Base-by-base conservation (phyloP, 805 yeast species). In the Lipomyces lipofer region DNA sequence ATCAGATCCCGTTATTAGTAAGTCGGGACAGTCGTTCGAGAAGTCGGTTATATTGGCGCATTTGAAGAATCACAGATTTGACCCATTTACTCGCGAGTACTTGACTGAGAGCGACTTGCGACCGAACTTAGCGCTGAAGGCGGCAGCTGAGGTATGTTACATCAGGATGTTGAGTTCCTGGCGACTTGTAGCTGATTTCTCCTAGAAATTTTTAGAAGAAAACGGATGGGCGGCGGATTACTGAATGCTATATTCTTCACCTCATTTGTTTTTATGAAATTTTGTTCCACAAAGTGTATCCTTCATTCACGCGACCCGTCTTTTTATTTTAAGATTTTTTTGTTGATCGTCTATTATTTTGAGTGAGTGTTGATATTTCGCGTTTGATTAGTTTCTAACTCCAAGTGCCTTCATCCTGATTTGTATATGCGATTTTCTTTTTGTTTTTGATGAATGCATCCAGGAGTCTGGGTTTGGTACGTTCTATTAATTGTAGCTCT, bases 21-120 rank as follows among this genome's bases (percentile, higher is more conserved):
- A 75, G 8, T 67, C 75, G 13, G 79, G 79, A 2, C 71, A 71
- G 22, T 67, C 78, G 0, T 76, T 72, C 52, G 79, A 76, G 54
- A 67, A 71, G 46, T 56, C 75, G 2, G 68, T 71, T 67, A 60
- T 72, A 36, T 55, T 73, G 36, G 69, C 71, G 52, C 75, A 75
- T 63, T 60, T 76, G 51, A 67, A 65, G 50, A 67, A 63, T 39
- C 71, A 68, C 24, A 59, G 66, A 15, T 67, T 64, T 30, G 80
- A 76, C 59, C 80, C 80, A 4, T 62, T 77, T 35, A 71, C 78
- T 1, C 65, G 78, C 52, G 64, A 66, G 51, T 67, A 70, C 2
- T 60, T 76, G 32, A 62, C 56, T 12, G 69, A 68, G 22, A 54
- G 55, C 28, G 75, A 77, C 38, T 56, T 76, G 29, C 66, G 72